Base-by-base conservation (phyloP, 768 basidiomycete genomes). In the Leccinum sublutescens region DNA sequence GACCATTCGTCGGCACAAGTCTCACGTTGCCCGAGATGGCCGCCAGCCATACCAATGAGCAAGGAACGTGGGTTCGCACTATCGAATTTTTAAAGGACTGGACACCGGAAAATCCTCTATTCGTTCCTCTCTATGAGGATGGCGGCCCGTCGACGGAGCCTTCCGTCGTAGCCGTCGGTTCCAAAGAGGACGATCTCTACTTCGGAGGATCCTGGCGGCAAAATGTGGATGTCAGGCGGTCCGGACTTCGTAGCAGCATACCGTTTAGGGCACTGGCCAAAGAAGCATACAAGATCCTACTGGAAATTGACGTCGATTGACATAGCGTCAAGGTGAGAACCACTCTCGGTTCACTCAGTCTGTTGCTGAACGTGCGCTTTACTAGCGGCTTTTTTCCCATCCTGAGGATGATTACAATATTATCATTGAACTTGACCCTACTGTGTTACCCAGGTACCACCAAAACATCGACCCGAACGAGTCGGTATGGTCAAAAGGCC, bases 311-410 rank as follows among this genome's bases (percentile, higher is more conserved):
- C 60, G 62, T 68, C 0, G 85, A 83, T 2, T 57, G 68, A 5
- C 69, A 85, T 11, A 79, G 85, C 55, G 82, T 91, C 36, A 79
- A 83, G 79, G 91, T 93, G 77, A 52, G 66, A 52, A 49, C 57
- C 9, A 5, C 60, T 31, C 52, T 8, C 4, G 23, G 21, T 55
- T 14, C 7, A 17, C 47, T 45, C 11, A 29, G 7, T 29, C 19
- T 5, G n/a, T 11, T 38, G 33, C 58, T 67, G 1, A 67, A 2
- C 1, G 9, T 9, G 17, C 19, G 29, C 52, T 50, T 7, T 64
- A 96, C 27, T 27, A 29, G 95, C 77, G 82, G n/a, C 79, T 98
- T 54, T 96, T 98, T 76, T 76, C 83, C 11, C 93, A 96, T 64
- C 91, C 95, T 0, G 82, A 84, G 3, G 78, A 84, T 3, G 90